Evolutionary conservation across 306 rosid species (phyloP).

Genomic region (Oxytropis ochrocephala): DNA sequence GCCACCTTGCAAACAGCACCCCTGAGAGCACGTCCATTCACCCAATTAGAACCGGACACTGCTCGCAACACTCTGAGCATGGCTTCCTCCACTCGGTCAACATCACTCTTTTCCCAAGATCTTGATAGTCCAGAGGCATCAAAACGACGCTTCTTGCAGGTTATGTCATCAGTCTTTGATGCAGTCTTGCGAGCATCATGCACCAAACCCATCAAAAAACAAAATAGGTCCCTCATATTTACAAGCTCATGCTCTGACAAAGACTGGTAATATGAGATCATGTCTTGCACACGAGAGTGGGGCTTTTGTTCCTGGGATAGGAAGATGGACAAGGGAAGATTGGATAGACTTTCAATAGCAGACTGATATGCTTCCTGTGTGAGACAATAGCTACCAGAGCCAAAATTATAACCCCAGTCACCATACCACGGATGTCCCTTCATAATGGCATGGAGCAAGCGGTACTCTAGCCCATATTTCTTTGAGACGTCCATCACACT

Average conservation of each 20-base stretch:
- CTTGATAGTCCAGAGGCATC: constrained; percentile 35
- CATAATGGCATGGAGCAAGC: constrained; percentile 74
- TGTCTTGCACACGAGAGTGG: constrained; percentile 44
- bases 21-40: constrained; percentile 64
- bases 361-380: constrained; percentile 57
- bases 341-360: constrained; percentile 67
- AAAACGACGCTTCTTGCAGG: constrained; percentile 42
- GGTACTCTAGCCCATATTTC: constrained; percentile 85
- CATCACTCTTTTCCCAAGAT: constrained; percentile 57
- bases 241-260: constrained; percentile 56
- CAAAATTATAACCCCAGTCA: constrained; percentile 91
- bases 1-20: constrained; percentile 81
- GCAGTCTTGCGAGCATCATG: constrained; percentile 49
- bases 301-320: constrained; percentile 41
- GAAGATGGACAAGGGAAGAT: constrained; percentile 55
- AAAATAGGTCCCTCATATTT: constrained; percentile 65
- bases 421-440: constrained; percentile 92
- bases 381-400: constrained; percentile 91
- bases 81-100: constrained; percentile 66
- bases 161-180: constrained; percentile 37
- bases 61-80: constrained; percentile 86
- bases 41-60: constrained; percentile 90
- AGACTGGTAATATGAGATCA: constrained; percentile 62
- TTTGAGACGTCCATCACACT: constrained; percentile 98
- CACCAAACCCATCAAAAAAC: constrained; percentile 59